A percentile compares a stretch with the other conserved stretches of the same genome.
These are phyloP conservation scores for Glycine latifolia DNA, from an alignment of 306 rosid species.

Conservation along the genomic window DNA sequence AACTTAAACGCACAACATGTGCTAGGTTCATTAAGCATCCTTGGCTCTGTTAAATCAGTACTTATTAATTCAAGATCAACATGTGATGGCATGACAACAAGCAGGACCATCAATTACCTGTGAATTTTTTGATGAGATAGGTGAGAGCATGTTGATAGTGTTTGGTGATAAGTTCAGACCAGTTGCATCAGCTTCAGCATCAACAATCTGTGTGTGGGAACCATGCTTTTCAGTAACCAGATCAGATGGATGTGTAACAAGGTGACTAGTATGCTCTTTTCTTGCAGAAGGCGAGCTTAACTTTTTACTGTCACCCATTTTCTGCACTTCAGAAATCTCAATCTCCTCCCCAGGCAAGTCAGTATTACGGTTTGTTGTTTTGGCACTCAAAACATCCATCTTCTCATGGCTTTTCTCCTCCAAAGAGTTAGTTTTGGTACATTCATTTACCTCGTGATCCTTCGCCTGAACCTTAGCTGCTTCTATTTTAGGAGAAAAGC, in stretches of 20 bases:
- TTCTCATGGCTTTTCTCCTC: conserved; percentile 57
- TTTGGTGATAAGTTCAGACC: conserved; percentile 52
- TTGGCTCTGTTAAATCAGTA: conserved; percentile 5
- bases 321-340: conserved; percentile 60
- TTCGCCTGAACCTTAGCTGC: conserved; percentile 57
- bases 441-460: conserved; percentile 69
- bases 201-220: conserved; percentile 48
- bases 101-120: conserved; percentile 55
- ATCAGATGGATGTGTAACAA: conserved; percentile 57
- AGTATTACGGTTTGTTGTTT: conserved; percentile 52
- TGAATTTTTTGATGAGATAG: conserved; percentile 61
- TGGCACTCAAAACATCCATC: conserved; percentile 53
- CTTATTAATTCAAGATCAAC: conserved; percentile 14
- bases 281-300: conserved; percentile 54
- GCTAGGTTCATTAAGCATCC: not conserved
- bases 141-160: conserved; percentile 54
- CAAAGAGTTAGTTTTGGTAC: conserved; percentile 53
- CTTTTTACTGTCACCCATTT: conserved; percentile 46
- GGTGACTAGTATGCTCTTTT: conserved; percentile 51
- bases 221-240: conserved; percentile 56
- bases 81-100: conserved; percentile 18
- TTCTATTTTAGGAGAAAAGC: conserved; percentile 54
- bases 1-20: not conserved
- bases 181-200: conserved; percentile 55
- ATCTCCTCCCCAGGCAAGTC: conserved; percentile 52